These are phyloP conservation scores for Mycena kentingensis DNA, from an alignment of 768 basidiomycete species.

Conservation along the genomic window DNA sequence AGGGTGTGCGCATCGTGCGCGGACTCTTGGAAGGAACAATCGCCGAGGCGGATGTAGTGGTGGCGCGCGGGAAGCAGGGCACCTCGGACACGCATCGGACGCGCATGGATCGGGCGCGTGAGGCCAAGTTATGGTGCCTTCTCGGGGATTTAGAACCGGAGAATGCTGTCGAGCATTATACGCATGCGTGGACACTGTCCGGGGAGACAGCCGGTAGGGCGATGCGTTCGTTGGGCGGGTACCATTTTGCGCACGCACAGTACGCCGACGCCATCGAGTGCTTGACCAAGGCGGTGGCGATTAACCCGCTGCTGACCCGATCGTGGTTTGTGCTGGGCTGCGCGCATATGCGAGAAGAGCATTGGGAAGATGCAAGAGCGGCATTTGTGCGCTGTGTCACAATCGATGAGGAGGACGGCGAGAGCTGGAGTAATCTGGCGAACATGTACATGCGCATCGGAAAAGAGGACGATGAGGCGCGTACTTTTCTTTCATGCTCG, in stretches of 20 bases:
- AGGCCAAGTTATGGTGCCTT: slow-evolving; percentile 94
- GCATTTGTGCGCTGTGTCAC: slow-evolving; percentile 85
- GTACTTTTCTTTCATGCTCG: not conserved
- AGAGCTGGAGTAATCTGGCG: slow-evolving; percentile 98
- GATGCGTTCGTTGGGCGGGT: slow-evolving; percentile 88
- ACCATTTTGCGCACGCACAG: slow-evolving; percentile 69
- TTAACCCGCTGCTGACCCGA: slow-evolving; percentile 85
- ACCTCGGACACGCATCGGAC: slow-evolving; percentile 42
- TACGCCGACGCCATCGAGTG: slow-evolving; percentile 65
- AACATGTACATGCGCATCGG: slow-evolving; percentile 89
- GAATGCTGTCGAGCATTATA: slow-evolving; percentile 71
- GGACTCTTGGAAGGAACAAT: slow-evolving; percentile 85
- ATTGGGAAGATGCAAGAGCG: slow-evolving; percentile 81
- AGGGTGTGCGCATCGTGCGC: slow-evolving; percentile 76
- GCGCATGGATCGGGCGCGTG: slow-evolving; percentile 62
- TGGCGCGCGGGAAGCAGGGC: slow-evolving; percentile 56
- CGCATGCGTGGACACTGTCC: slow-evolving; percentile 83
- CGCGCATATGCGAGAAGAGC: slow-evolving; percentile 75
- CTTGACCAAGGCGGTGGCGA: slow-evolving; percentile 73
- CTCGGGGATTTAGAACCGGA: slow-evolving; percentile 88
- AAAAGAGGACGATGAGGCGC: slow-evolving; percentile 33
- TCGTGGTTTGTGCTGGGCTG: slow-evolving; percentile 99
- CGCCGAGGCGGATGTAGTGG: slow-evolving; percentile 77
- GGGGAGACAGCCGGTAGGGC: slow-evolving; percentile 81
- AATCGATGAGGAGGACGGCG: slow-evolving; percentile 94